Base-by-base conservation (phyloP, 2,329 filamentous ascomycete species). In the Colletotrichum eleusines region DNA sequence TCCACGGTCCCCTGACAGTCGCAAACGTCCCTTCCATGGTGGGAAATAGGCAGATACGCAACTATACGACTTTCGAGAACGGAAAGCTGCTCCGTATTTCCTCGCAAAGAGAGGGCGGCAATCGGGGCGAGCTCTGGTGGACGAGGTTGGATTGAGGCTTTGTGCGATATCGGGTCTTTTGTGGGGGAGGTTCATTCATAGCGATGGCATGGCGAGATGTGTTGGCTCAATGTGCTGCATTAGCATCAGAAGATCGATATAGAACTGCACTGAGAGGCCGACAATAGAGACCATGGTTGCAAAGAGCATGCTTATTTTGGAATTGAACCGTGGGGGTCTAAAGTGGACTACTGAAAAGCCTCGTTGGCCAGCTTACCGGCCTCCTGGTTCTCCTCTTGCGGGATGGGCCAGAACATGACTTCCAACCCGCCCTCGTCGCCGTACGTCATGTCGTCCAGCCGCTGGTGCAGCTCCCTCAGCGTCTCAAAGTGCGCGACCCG, bases 1-100 rank as follows among this genome's bases (percentile, higher is more conserved):
- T 75, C 16, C 77, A 79, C 62, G 77, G 77, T 0, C 77, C 77
- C 4, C 71, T 76, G 16, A 72, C 66, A 0, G 72, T 76, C 2
- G 76, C 76, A 4, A 75, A 77, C 53, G 61, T 78, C 28, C 77
- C 77, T 8, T 69, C 73, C 0, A 76, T 74, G 74, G 76, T 77
- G 3, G 77, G 76, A 0, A 73, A 55, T 23, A 51, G 54, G 23
- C 72, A 74, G 31, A 31, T 40, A 18, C 67, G 74, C 26, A 75
- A 76, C 62, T 76, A 75, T 50, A 75, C 75, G 6, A 51, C 73
- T 1, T 70, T 69, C 18, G 68, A 74, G 20, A 9, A 63, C 1
- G 65, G 64, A 9, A 62, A 64, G 23, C 9, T 73, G 18, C 64
- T 73, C 1, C 72, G 57, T 8, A 73, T 73, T 33, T 42, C 65